Conservation (phyloP, 179 eudicot genomes). For the Corrigiola litoralis region DNA sequence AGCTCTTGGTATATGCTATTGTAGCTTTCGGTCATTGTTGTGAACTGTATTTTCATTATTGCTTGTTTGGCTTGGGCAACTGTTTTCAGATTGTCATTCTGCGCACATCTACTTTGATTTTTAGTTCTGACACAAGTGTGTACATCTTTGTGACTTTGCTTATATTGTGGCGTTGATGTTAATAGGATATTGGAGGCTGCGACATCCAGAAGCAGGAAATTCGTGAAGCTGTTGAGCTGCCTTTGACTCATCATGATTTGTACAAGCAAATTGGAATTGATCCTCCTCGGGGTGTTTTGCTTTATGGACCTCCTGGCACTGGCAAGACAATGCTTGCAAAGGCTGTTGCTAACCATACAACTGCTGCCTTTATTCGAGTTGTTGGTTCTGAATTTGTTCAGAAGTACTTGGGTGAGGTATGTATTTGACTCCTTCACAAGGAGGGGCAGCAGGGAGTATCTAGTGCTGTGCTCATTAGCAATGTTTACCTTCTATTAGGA, state of each 20-base stretch:
- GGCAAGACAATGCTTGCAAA: conserved; percentile 98
- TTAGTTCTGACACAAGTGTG: not conserved
- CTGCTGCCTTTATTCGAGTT: conserved; percentile 92
- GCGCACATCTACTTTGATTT: no score
- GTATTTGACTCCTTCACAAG: conserved; percentile 1
- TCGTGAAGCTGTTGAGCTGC: conserved; percentile 96
- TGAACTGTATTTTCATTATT: no score
- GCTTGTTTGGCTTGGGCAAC: no score
- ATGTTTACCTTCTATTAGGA: not conserved
- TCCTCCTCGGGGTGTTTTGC: conserved; percentile 97
- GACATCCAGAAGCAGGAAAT: conserved; percentile 98
- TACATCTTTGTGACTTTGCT: not conserved
- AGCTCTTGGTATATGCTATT: no score
- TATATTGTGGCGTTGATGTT: conserved; percentile 4
- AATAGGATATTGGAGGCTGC: conserved; percentile 94
- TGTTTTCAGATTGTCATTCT: no score
- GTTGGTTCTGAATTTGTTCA: conserved; percentile 98
- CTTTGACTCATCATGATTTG: conserved; percentile 92
- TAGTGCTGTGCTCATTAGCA: not conserved
- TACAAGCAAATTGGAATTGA: conserved; percentile 95
- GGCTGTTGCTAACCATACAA: conserved; percentile 92
- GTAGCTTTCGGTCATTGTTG: no score
- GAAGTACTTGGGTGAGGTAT: conserved; percentile 93
- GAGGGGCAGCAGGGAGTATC: no score
- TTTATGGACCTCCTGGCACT: conserved; percentile 98